Evolutionary conservation across 169 alveolate genomes (phyloP).

Genomic region (Miamiensis avidus): DNA sequence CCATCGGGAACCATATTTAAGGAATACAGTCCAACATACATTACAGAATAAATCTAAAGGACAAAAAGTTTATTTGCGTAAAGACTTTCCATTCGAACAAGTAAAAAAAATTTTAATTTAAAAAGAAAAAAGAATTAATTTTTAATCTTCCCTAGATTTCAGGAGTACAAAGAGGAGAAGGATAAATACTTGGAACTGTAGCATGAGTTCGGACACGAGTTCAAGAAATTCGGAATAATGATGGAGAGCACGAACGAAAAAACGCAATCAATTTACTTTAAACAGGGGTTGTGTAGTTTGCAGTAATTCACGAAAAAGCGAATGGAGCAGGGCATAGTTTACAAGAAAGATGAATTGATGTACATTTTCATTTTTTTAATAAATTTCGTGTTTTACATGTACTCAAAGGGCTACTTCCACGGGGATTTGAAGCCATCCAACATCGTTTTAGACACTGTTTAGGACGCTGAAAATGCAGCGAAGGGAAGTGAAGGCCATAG

Average conservation of each 20-base stretch:
- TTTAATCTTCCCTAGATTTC: not conserved
- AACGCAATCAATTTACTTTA: not conserved
- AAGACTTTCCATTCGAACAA: not conserved
- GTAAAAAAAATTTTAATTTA: not conserved
- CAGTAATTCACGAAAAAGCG: not conserved
- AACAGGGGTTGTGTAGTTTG: not conserved
- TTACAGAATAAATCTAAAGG: not conserved
- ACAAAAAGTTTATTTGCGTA: not conserved
- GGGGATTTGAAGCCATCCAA: not conserved
- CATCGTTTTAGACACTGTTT: too few species aligned
- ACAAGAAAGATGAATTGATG: not conserved
- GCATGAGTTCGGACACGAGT: not conserved
- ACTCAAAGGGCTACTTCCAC: not conserved
- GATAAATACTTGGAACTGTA: not conserved
- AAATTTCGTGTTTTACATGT: not conserved
- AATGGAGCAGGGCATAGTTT: not conserved
- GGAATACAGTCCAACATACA: not conserved
- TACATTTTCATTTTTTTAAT: too few species aligned
- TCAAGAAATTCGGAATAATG: not conserved
- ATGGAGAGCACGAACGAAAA: not conserved
- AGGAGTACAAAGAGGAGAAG: not conserved
- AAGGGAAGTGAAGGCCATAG: too few species aligned
- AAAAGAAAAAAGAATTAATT: too few species aligned
- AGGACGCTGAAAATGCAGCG: too few species aligned
- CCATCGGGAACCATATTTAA: not conserved